phyloP scores from a whole-genome alignment of 148 eudicot genomes.

The Rhododendron vialii region DNA sequence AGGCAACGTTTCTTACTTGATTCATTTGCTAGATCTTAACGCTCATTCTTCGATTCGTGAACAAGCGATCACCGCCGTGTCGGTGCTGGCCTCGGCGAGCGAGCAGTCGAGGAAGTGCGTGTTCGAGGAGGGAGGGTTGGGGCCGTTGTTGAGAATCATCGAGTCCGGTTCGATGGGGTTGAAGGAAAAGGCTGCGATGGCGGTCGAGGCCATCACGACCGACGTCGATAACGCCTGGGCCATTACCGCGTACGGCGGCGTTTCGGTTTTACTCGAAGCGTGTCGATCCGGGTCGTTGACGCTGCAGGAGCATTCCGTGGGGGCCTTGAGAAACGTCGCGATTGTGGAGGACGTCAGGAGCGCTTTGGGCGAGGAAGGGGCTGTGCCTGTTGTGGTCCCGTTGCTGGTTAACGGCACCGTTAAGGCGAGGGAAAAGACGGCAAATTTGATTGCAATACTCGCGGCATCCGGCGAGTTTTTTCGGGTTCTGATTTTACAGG shows the following conservation, averaged over 20 bases:
- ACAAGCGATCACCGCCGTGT: constrained; percentile 35
- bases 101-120: constrained; percentile 41
- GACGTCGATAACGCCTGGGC: constrained; percentile 67
- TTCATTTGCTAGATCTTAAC: constrained; percentile 38
- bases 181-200: constrained; percentile 55
- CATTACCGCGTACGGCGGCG: constrained; percentile 58
- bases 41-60: constrained; percentile 26
- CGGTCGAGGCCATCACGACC: constrained; percentile 47
- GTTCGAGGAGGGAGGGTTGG: constrained; percentile 63
- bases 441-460: constrained; percentile 49
- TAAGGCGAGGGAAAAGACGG: constrained; percentile 38
- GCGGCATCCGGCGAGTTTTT: constrained; percentile 38
- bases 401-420: constrained; percentile 33
- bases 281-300: constrained; percentile 42
- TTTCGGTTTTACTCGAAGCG: constrained; percentile 38
- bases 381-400: constrained; percentile 37
- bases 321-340: constrained; percentile 43
- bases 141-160: constrained; percentile 44
- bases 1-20: constrained; percentile 38
- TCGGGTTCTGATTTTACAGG: constrained; percentile 31
- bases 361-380: constrained; percentile 44
- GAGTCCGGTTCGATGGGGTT: constrained; percentile 31
- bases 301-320: constrained; percentile 34
- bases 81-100: constrained; percentile 33
- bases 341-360: constrained; percentile 41